Conservation (phyloP, 345 rosid genomes). For the Ceriops zippeliana region DNA sequence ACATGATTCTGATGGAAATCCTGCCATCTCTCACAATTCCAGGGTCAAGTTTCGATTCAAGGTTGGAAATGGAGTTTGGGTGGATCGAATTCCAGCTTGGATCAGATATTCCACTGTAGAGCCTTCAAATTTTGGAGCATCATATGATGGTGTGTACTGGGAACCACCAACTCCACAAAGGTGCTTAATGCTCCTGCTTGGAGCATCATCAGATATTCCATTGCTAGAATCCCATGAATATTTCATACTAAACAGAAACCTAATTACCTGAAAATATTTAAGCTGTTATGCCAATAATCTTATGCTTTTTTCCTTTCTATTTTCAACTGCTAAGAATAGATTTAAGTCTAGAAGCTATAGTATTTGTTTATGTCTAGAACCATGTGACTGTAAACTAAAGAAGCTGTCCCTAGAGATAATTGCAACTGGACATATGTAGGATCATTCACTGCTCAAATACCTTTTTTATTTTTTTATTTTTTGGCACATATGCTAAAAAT, state of each 20-base stretch:
- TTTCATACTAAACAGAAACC: neutral
- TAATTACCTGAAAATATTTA: neutral
- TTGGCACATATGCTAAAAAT: too few relatives aligned
- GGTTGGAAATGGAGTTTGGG: conserved; percentile 53
- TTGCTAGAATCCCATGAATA: neutral
- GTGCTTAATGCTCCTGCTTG: conserved; percentile 24
- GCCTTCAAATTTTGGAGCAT: conserved; percentile 54
- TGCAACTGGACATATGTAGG: too few relatives aligned
- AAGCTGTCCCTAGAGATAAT: too few relatives aligned
- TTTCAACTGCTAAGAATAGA: too few relatives aligned
- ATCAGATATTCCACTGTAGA: conserved; percentile 67
- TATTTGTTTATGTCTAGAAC: too few relatives aligned
- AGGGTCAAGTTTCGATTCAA: conserved; percentile 68
- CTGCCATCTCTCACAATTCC: conserved; percentile 71
- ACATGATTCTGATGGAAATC: conserved; percentile 51
- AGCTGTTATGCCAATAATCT: neutral
- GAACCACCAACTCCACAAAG: conserved; percentile 67
- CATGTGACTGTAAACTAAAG: too few relatives aligned
- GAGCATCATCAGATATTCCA: too few relatives aligned
- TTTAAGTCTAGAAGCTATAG: too few relatives aligned
- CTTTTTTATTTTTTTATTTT: too few relatives aligned
- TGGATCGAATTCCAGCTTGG: conserved; percentile 81
- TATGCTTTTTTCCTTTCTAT: neutral
- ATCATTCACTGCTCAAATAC: too few relatives aligned
- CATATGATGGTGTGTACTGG: conserved; percentile 80